Conservation (phyloP, 805 yeast genomes). For the Candida khao-thaluensis region DNA sequence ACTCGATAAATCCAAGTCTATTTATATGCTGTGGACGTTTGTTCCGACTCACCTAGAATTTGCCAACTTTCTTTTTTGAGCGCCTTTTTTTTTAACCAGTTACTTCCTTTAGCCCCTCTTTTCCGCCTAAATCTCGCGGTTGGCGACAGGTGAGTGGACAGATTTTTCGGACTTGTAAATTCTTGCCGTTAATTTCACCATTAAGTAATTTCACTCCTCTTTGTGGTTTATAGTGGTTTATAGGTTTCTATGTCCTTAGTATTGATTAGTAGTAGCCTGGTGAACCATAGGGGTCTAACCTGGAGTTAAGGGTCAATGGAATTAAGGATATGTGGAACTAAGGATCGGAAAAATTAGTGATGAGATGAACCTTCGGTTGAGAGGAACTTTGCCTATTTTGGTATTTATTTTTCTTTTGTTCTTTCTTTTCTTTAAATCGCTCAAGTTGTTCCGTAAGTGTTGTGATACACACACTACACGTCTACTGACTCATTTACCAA, state of each 20-base stretch:
- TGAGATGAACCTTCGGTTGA: conserved; percentile 1
- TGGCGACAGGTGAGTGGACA: conserved; percentile 3
- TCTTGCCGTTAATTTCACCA: conserved; percentile 5
- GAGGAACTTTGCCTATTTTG: background rate
- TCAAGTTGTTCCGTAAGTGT: no score
- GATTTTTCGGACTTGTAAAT: conserved; percentile 4
- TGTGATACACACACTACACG: conserved; percentile 2
- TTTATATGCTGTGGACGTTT: conserved; percentile 3
- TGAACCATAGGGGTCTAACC: no score
- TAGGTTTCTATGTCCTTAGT: no score
- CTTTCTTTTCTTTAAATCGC: no score
- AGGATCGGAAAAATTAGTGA: conserved; percentile 1
- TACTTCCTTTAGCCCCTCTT: conserved; percentile 8
- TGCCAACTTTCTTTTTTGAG: conserved; percentile 4
- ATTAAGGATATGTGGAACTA: conserved; percentile 2
- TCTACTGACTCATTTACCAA: no score
- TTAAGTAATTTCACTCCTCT: no score
- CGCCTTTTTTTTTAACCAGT: conserved; percentile 6
- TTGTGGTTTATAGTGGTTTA: no score
- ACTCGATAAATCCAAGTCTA: background rate
- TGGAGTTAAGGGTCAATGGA: conserved; percentile 6
- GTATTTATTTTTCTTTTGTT: background rate
- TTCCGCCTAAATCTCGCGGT: background rate
- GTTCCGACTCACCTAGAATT: conserved; percentile 3
- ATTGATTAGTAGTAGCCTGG: no score